Evolutionary conservation across 2,329 filamentous ascomycete genomes (phyloP), one percentile per base, ranked within the genome.

Genomic region (Zymoseptoria pseudotritici): DNA sequence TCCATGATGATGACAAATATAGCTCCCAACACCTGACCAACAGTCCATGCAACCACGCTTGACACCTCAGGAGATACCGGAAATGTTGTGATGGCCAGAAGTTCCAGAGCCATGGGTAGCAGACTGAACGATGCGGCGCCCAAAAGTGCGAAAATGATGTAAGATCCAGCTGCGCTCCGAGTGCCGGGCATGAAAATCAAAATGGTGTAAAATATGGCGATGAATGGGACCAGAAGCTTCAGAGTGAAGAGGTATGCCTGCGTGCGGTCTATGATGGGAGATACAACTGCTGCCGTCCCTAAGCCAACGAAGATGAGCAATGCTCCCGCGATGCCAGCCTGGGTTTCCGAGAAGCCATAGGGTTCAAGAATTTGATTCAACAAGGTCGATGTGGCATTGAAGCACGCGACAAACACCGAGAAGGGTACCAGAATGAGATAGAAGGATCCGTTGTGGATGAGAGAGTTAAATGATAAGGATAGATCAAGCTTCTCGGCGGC

Each of bases 251-350:
- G 78, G 70, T 92, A 96, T 24, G 83, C 79, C 74, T 97, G 95
- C 58, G 86, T 92, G 56, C 87, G 84, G 77, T 97, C 94, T 63
- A 96, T 84, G 66, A 97, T 80, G 0, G 93, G 93, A 0, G 87
- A 90, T 0, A 85, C 81, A 62, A 96, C 79, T 13, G 91, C 94
- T 0, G 91, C 83, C 4, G 83, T 75, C 52, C 95, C 80, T 1
- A 99, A 84, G 8, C 94, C 94, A 57, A 94, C 89, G 53, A 96
- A 81, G 71, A 97, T 97, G 36, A 97, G 82, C 8, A 97, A 75
- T 0, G 89, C 94, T 64, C 94, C 94, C 10, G 87, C 91, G 69
- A 97, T 92, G 36, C 94, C 94, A 21, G 93, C 90, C 58, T 96
- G 82, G 65, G 88, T 87, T 72, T 96, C 88, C 61, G 79, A 83